Evolutionary conservation across 2,329 filamentous ascomycete species (phyloP), one percentile per base, ranked within the genome.

Genomic region (Westerdykella aurantiaca): DNA sequence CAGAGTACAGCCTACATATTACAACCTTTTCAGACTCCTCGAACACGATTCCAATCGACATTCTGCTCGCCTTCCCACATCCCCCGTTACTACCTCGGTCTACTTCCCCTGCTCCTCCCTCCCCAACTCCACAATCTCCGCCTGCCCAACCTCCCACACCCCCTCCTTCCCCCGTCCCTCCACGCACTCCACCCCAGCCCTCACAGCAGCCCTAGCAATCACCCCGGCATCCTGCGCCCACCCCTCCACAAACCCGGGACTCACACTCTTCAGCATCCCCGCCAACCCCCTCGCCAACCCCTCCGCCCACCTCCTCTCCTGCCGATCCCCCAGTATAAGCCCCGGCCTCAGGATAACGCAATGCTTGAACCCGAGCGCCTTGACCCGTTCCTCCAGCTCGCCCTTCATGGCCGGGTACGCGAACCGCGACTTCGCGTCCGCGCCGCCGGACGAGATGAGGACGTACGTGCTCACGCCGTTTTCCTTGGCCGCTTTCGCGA

Each of bases 301-400:
- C 61, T 88, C 87, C 6, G 72, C 66, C 0, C 75, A 63, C 41
- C 85, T 76, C 41, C 72, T 72, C 46, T 82, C 74, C 56, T 84
- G 76, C 44, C 90, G 76, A 13, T 78, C 64, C 2, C 90, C 90
- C 2, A 89, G 66, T 54, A 96, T 86, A 48, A 89, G 50, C 0
- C 86, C 90, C 0, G 90, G 90, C 37, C 82, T 68, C 34, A 84
- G 39, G 42, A 96, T 83, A 43, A 95, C 78, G 4, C 82, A 83
- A 52, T 86, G 81, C 39, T 90, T 85, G 60, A 95, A 95, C 4
- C 72, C 83, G 4, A 91, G 69, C 34, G 70, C 78, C 63, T 80
- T 79, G 47, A 95, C 77, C 13, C 81, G 74, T 29, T 94, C 85
- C 66, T 97, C 91, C 34, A 95, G 80, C 56, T 93, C 86, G 18